Evolutionary conservation across 768 basidiomycete genomes (phyloP), one percentile per base, ranked within the genome.

Genomic region (Pleurotus sapidus): DNA sequence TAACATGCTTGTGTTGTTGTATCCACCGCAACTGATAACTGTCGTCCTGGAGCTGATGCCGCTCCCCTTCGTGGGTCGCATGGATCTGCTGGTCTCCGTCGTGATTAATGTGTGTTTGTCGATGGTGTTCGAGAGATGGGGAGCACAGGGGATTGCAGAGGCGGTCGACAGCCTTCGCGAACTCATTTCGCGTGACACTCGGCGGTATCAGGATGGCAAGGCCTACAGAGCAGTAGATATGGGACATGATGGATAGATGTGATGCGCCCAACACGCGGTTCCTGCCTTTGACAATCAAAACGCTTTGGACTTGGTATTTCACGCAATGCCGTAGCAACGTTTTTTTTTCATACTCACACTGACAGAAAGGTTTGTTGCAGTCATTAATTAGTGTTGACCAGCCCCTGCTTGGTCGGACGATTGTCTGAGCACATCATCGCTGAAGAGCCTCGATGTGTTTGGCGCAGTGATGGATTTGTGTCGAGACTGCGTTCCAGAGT

Each of bases 161-260:
- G 27, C 81, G 27, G 72, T 89, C n/a, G 84, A 82, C 3, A 64
- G 67, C 38, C 59, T 83, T 60, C 68, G 73, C 57, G 70, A 71
- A 49, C 74, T 78, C 68, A 74, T 74, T 61, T 73, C 72, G 40
- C 69, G 70, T 50, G 76, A 73, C 48, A 77, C 76, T 56, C 72
- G 82, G 59, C 75, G 88, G 57, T 75, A 74, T 48, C 75, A 76
- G 46, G 84, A 84, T 12, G 88, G 87, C 4, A 93, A 93, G 68
- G 72, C 81, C 49, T 98, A 98, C 80, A 95, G 95, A 72, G 77
- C 81, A 7, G 85, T 98, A 2, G 91, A 93, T 63, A 84, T 86
- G 86, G 84, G 34, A 84, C 88, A 84, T 71, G 72, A 59, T 74
- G 62, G 8, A n/a, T 12, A 12, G 23, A 39, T 42, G 14, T 42